Evolutionary conservation across 2,329 filamentous ascomycete species (phyloP).

Genomic region (Beauveria sp.): DNA sequence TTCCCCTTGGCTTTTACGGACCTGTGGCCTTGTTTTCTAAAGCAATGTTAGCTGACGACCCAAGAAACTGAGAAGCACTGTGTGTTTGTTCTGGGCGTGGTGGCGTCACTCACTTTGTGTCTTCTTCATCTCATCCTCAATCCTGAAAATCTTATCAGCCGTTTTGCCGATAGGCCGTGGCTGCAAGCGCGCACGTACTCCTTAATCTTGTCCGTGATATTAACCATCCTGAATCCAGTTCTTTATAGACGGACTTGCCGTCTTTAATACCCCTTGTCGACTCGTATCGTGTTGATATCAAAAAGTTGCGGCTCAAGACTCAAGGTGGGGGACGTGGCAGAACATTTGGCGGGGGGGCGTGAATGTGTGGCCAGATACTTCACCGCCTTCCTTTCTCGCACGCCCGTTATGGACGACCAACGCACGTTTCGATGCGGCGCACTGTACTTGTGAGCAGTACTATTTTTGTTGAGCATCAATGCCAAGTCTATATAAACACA

Average conservation of each 20-base stretch:
- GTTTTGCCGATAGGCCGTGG: conserved; percentile 9
- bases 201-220: conserved; percentile 99
- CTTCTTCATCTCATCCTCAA: conserved; percentile 98
- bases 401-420: background rate
- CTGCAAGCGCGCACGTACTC: conserved; percentile 53
- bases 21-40: conserved; percentile 98
- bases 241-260: conserved; percentile 25
- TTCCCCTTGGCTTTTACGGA: conserved; percentile 37
- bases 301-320: background rate
- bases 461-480: no score
- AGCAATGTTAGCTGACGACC: conserved; percentile 18
- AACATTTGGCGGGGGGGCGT: conserved; percentile 15
- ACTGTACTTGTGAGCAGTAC: background rate
- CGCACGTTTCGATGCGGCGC: background rate
- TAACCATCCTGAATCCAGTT: conserved; percentile 67
- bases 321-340: conserved; percentile 22
- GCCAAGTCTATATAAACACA: no score
- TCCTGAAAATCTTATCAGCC: conserved; percentile 49
- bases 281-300: background rate
- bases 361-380: background rate
- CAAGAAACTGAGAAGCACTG: background rate
- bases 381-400: conserved; percentile 15
- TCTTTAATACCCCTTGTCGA: conserved; percentile 15
- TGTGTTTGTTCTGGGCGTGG: background rate
- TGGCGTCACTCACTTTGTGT: conserved; percentile 72